Evolutionary conservation across 495 filamentous ascomycete genomes (phyloP).

Genomic region (Oidiodendron maius): DNA sequence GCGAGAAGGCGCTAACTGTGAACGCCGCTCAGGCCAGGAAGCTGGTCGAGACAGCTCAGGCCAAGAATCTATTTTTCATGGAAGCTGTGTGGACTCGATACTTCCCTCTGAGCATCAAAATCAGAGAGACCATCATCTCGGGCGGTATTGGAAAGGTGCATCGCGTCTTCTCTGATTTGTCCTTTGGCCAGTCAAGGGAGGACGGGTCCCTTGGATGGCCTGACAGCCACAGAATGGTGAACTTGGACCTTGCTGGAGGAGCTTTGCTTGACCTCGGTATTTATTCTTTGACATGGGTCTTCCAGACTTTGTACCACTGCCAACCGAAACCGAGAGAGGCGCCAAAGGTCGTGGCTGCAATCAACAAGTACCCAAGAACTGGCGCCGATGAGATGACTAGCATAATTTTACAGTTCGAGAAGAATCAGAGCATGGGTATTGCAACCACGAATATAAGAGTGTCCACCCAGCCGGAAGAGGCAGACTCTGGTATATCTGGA

Average conservation of each 20-base stretch:
- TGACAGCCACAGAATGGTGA: constrained; percentile 73
- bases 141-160: constrained; percentile 64
- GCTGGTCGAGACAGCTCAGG: constrained; percentile 64
- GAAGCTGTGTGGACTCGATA: constrained; percentile 95
- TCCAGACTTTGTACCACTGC: constrained; percentile 74
- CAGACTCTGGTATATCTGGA: constrained; percentile 59
- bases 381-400: constrained; percentile 80
- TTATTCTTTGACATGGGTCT: constrained; percentile 88
- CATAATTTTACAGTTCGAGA: constrained; percentile 73
- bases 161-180: constrained; percentile 68
- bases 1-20: constrained; percentile 90
- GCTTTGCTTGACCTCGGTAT: constrained; percentile 80
- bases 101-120: constrained; percentile 68
- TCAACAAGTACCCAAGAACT: constrained; percentile 70
- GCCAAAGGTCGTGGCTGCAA: constrained; percentile 42
- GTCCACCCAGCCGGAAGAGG: constrained; percentile 34
- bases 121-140: constrained; percentile 59
- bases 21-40: constrained; percentile 76
- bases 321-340: constrained; percentile 37
- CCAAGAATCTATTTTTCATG: constrained; percentile 89
- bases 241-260: constrained; percentile 79
- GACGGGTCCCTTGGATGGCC: constrained; percentile 35
- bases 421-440: constrained; percentile 60
- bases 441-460: constrained; percentile 73
- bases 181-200: constrained; percentile 32